Percentiles rank a stretch among this genome's conserved stretches.
Evolutionary conservation across 495 filamentous ascomycete genomes (phyloP).

Genomic region (Parathielavia hyrcaniae): DNA sequence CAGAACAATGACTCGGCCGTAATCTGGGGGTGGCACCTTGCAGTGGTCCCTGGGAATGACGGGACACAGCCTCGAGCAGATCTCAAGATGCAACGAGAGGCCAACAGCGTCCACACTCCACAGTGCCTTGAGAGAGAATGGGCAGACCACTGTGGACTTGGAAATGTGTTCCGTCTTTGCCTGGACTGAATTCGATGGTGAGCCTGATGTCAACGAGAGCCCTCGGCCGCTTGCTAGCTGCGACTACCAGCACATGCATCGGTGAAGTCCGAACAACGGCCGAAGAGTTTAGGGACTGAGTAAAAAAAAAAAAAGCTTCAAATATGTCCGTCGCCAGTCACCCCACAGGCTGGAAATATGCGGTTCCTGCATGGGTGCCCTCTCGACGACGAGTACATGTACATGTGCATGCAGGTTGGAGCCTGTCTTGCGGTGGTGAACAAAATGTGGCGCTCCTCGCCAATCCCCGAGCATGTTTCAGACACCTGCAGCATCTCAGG

Average conservation of each 20-base stretch:
- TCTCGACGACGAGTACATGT: no score
- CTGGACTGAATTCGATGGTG: no score
- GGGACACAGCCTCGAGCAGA: conserved; percentile 5
- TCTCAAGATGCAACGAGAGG: neutral
- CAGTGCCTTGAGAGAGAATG: neutral
- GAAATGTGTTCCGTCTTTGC: no score
- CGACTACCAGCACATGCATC: no score
- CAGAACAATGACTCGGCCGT: neutral
- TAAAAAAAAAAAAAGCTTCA: no score
- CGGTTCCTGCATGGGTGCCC: neutral
- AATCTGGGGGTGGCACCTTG: neutral
- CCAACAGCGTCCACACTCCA: neutral
- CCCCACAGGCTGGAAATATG: neutral
- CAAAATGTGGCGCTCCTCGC: neutral
- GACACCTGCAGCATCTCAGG: no score
- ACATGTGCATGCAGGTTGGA: neutral
- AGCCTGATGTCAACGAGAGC: no score
- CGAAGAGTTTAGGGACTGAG: no score
- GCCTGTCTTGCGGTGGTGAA: neutral
- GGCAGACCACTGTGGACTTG: no score
- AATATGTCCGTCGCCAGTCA: neutral
- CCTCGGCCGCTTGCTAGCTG: no score
- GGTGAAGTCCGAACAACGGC: neutral
- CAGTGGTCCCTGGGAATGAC: neutral
- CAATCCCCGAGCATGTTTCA: neutral